These are phyloP conservation scores for Amniculicola lignicola DNA, from an alignment of 495 filamentous ascomycete genomes.

Conservation along the genomic window DNA sequence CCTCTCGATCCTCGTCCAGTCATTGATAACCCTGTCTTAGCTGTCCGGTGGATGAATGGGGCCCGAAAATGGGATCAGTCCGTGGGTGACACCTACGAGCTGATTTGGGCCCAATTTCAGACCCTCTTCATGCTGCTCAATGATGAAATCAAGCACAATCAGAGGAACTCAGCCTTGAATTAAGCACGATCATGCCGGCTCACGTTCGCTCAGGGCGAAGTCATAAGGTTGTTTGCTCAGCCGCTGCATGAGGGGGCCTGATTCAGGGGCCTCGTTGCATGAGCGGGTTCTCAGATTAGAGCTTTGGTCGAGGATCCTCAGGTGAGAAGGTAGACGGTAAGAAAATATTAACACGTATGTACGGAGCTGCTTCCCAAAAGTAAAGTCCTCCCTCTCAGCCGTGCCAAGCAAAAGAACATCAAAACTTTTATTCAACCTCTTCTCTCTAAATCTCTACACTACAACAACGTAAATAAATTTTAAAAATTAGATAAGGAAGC, in stretches of 20 bases:
- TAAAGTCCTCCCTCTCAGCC: too few species aligned
- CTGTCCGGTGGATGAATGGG: conserved; percentile 19
- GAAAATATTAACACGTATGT: too few species aligned
- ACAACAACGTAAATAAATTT: too few species aligned
- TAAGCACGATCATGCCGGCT: conserved; percentile 26
- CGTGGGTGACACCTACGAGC: conserved; percentile 28
- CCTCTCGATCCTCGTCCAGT: conserved; percentile 22
- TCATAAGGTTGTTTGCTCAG: conserved; percentile 35
- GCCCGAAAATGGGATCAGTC: conserved; percentile 24
- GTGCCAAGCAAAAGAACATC: too few species aligned
- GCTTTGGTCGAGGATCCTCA: too few species aligned
- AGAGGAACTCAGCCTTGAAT: conserved; percentile 27
- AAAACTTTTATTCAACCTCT: too few species aligned
- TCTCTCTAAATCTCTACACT: too few species aligned
- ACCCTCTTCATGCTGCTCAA: conserved; percentile 34
- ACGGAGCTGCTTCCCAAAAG: too few species aligned
- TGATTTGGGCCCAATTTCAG: conserved; percentile 35
- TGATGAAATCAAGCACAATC: conserved; percentile 24
- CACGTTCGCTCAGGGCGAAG: conserved; percentile 32
- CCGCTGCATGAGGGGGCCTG: conserved; percentile 34
- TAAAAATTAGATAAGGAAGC: too few species aligned
- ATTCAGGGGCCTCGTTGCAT: too few species aligned
- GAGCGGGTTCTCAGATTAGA: too few species aligned
- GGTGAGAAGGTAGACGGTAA: too few species aligned
- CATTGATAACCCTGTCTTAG: conserved; percentile 8